Percentiles rank a stretch among this genome's conserved stretches.
Evolutionary conservation across 75 land plant species (phyloP).

Genomic region (Gnetum montanum): DNA sequence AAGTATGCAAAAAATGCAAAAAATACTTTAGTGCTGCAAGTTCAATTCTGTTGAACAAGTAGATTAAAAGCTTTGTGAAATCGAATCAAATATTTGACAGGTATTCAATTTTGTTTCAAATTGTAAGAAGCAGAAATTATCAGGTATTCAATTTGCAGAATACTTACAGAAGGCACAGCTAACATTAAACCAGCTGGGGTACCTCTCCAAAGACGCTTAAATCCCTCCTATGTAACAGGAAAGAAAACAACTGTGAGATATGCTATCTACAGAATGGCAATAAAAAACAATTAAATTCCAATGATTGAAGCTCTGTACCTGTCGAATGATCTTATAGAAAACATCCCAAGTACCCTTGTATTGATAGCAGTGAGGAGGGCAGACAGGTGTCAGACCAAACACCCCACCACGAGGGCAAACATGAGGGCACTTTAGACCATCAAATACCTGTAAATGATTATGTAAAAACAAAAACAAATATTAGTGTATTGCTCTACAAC

Average conservation of each 20-base stretch:
- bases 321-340: constrained; percentile 71
- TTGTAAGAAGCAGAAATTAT: too few relatives aligned
- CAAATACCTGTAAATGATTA: constrained; percentile 50
- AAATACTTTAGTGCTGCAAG: too few relatives aligned
- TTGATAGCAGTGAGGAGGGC: constrained; percentile 75
- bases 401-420: constrained; percentile 77
- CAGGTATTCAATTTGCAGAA: too few relatives aligned
- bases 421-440: constrained; percentile 78
- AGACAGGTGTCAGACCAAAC: constrained; percentile 52
- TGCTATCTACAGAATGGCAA: too few relatives aligned
- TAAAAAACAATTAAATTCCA: background rate
- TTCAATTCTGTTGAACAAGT: background rate
- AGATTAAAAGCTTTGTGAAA: too few relatives aligned
- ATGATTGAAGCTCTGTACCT: constrained; percentile 30
- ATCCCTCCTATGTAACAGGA: constrained; percentile 98
- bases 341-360: constrained; percentile 95
- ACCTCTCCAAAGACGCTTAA: constrained; percentile 90
- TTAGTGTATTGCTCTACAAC: too few relatives aligned
- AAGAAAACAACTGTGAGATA: constrained; percentile 5
- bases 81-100: too few relatives aligned
- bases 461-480: background rate
- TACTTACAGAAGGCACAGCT: constrained; percentile 84
- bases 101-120: too few relatives aligned
- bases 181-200: constrained; percentile 87
- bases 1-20: too few relatives aligned